These are phyloP conservation scores for Botrytis hyacinthi DNA, from an alignment of 2,329 filamentous ascomycete species.

Conservation along the genomic window DNA sequence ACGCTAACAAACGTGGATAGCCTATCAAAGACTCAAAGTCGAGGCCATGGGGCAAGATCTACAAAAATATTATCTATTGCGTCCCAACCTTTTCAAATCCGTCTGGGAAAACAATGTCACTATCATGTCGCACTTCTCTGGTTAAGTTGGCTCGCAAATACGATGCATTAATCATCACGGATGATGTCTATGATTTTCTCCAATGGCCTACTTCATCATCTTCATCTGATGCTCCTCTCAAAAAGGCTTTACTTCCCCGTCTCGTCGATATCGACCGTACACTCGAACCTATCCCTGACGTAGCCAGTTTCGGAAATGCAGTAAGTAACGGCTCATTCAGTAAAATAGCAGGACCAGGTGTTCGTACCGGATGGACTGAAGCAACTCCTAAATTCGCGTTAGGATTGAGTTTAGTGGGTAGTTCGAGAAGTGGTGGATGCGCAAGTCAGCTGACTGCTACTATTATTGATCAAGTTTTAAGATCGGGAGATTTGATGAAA, in stretches of 20 bases:
- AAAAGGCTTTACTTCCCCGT: conserved; percentile 55
- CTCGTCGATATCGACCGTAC: conserved; percentile 75
- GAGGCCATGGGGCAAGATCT: conserved; percentile 69
- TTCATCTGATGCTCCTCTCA: conserved; percentile 19
- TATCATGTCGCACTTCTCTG: conserved; percentile 63
- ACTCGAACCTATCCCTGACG: conserved; percentile 56
- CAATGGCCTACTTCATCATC: conserved; percentile 61
- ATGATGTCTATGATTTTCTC: conserved; percentile 94
- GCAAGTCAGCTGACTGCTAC: conserved; percentile 55
- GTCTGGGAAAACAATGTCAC: conserved; percentile 76
- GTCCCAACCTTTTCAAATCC: conserved; percentile 91
- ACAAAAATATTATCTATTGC: conserved; percentile 82
- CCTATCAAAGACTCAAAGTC: conserved; percentile 41
- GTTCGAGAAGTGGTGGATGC: conserved; percentile 56
- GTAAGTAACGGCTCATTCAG: conserved; percentile 87
- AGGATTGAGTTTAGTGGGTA: conserved; percentile 53
- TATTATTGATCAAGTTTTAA: conserved; percentile 50
- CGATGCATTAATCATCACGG: conserved; percentile 79
- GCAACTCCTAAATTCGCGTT: conserved; percentile 59
- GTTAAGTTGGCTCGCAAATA: conserved; percentile 74
- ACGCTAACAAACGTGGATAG: conserved; percentile 12
- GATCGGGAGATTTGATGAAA: conserved; percentile 44
- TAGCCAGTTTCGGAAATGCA: conserved; percentile 70
- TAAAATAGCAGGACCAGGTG: conserved; percentile 80
- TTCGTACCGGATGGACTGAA: conserved; percentile 87